Conservation (phyloP, 352 stramenopile genomes). For the Phytophthora macrochlamydospora region DNA sequence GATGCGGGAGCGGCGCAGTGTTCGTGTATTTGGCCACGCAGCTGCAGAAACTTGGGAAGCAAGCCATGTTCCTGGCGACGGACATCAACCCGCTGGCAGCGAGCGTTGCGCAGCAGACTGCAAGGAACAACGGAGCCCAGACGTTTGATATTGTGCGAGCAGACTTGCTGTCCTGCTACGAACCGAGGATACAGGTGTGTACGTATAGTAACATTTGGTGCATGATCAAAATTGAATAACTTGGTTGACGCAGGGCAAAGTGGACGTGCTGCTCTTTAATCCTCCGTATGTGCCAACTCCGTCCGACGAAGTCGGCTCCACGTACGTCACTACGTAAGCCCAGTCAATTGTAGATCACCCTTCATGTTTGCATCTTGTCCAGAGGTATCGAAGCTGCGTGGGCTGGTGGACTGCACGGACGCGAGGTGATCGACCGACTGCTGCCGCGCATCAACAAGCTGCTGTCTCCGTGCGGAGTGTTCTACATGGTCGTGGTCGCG, state of each 20-base stretch:
- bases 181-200: slow-evolving; percentile 55
- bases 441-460: slow-evolving; percentile 91
- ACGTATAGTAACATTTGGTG: background rate
- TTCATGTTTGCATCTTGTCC: background rate
- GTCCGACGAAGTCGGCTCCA: slow-evolving; percentile 93
- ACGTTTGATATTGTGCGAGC: slow-evolving; percentile 84
- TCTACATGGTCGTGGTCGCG: slow-evolving; percentile 97
- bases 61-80: slow-evolving; percentile 78
- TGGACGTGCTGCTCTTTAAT: slow-evolving; percentile 98
- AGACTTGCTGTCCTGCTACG: slow-evolving; percentile 79
- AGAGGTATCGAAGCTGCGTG: slow-evolving; percentile 96
- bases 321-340: slow-evolving; percentile 41
- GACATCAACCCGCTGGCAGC: slow-evolving; percentile 94
- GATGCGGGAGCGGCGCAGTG: slow-evolving; percentile 66
- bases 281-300: slow-evolving; percentile 98
- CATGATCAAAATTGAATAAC: background rate
- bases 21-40: slow-evolving; percentile 82
- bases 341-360: background rate
- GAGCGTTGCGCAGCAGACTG: slow-evolving; percentile 81
- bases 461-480: slow-evolving; percentile 86
- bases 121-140: slow-evolving; percentile 78
- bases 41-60: slow-evolving; percentile 65
- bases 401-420: slow-evolving; percentile 93
- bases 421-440: slow-evolving; percentile 95
- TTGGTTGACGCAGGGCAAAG: slow-evolving; percentile 31